Evolutionary conservation across 805 yeast genomes (phyloP).

Genomic region (Hanseniaspora osmophila): DNA sequence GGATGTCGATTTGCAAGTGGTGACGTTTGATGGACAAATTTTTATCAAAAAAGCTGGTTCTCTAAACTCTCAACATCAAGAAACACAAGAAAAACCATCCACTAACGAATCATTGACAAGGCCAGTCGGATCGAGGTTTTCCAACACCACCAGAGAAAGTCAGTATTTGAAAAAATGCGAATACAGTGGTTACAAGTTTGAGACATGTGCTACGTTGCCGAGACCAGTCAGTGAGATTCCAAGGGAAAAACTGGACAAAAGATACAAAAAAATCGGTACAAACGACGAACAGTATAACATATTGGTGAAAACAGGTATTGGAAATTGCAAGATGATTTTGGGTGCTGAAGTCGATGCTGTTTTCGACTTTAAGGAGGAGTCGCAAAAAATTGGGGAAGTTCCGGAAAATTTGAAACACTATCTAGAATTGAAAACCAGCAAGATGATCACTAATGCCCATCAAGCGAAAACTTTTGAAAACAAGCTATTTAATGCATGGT

Average conservation of each 20-base stretch:
- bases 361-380: conserved; percentile 51
- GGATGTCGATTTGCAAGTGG: conserved; percentile 48
- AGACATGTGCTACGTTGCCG: conserved; percentile 56
- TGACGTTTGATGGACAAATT: conserved; percentile 61
- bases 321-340: conserved; percentile 47
- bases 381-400: conserved; percentile 5
- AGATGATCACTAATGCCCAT: conserved; percentile 37
- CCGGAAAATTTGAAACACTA: conserved; percentile 52
- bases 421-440: conserved; percentile 69
- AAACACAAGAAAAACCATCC: conserved; percentile 24
- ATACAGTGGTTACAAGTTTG: conserved; percentile 77
- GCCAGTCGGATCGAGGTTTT: conserved; percentile 12
- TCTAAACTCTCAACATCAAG: not conserved
- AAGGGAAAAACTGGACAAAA: conserved; percentile 51
- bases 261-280: conserved; percentile 46
- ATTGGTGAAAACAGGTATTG: conserved; percentile 78
- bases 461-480: conserved; percentile 57
- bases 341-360: conserved; percentile 92
- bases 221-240: conserved; percentile 62
- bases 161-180: conserved; percentile 25
- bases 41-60: conserved; percentile 36
- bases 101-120: conserved; percentile 6
- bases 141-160: conserved; percentile 14
- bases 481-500: conserved; percentile 76
- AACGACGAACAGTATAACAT: conserved; percentile 66